Base-by-base conservation (phyloP, 352 stramenopile genomes). In the Saprolegnia parasitica region DNA sequence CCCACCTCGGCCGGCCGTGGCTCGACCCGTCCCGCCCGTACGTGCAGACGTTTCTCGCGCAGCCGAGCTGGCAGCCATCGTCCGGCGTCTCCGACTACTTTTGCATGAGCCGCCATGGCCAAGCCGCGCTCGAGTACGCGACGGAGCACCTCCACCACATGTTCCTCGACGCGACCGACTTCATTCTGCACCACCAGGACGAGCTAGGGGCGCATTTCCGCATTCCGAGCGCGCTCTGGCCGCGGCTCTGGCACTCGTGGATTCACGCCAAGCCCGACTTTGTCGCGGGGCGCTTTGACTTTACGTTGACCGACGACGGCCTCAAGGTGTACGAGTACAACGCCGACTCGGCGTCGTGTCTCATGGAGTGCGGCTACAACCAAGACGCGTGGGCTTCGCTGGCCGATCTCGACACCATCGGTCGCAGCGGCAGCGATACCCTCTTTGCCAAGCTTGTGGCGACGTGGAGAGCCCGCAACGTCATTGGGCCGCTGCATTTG, bases 291-390 rank as follows among this genome's bases (percentile, higher is more conserved):
- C 56, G 56, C 26, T 65, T 65, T 52, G 56, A 65, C 40, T 52
- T 65, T 29, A 52, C 56, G 1, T 32, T 65, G 16, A 65, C 56
- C 0, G 16, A 23, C 3, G 42, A 35, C 5, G 56, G 56, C 4
- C 13, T 65, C 56, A 65, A 65, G 40, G 56, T 65, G 35, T 65
- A 65, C 56, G 56, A 65, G 56, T 65, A 65, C 56, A 65, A 65
- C 40, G 56, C 56, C 35, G 56, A 65, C 56, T 65, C 56, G 35
- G 56, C 56, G 6, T 65, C 56, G 9, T 65, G 56, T 20, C 40
- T 65, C 35, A 65, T 65, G 56, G 56, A 65, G 56, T 65, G 56
- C 24, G 56, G 56, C 13, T 65, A 65, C 56, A 65, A 65, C 56
- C 56, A 65, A 26, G 56, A 65, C 40, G 56, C 56, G 18, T 65